Percentiles rank a stretch among this genome's conserved stretches.
These are phyloP conservation scores for Actinomortierella wolfii DNA, from an alignment of 371 early-diverging fungal species.

Conservation along the genomic window DNA sequence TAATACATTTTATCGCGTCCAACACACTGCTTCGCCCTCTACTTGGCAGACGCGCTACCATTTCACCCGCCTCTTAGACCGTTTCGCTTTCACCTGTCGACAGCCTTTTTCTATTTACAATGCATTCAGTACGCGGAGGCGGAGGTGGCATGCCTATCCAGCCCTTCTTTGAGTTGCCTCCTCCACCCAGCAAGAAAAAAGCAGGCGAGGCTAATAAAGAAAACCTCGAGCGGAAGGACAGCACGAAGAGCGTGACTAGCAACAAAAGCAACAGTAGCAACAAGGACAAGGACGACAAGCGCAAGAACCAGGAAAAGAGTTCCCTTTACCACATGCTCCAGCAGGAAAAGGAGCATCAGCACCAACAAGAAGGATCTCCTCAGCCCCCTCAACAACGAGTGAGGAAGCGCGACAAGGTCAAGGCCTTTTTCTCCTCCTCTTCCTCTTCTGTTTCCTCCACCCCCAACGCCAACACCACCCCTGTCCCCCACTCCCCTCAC, in stretches of 20 bases:
- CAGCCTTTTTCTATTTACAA: too few relatives aligned
- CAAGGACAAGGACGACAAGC: neutral
- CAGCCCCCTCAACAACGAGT: conserved; percentile 7
- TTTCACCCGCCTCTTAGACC: too few relatives aligned
- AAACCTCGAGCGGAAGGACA: neutral
- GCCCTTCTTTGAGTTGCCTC: too few relatives aligned
- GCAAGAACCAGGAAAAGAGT: too few relatives aligned
- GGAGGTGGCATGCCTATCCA: too few relatives aligned
- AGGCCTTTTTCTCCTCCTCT: conserved; percentile 1
- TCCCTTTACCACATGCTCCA: too few relatives aligned
- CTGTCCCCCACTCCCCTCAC: neutral
- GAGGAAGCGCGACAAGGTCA: neutral
- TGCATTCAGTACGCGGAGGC: too few relatives aligned
- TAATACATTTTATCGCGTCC: too few relatives aligned
- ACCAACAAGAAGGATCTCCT: conserved; percentile 1
- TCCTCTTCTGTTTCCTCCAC: conserved; percentile 9
- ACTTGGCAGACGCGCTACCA: too few relatives aligned
- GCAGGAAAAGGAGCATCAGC: conserved; percentile 4
- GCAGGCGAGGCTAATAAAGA: neutral
- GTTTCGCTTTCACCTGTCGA: too few relatives aligned
- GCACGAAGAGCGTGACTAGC: conserved; percentile 2
- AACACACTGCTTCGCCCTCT: too few relatives aligned
- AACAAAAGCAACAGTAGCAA: conserved; percentile 4
- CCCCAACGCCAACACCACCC: conserved; percentile 9
- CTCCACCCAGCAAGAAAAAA: too few relatives aligned